Evolutionary conservation across 106 monocot genomes (phyloP).

Genomic region (Platanthera guangdongensis): DNA sequence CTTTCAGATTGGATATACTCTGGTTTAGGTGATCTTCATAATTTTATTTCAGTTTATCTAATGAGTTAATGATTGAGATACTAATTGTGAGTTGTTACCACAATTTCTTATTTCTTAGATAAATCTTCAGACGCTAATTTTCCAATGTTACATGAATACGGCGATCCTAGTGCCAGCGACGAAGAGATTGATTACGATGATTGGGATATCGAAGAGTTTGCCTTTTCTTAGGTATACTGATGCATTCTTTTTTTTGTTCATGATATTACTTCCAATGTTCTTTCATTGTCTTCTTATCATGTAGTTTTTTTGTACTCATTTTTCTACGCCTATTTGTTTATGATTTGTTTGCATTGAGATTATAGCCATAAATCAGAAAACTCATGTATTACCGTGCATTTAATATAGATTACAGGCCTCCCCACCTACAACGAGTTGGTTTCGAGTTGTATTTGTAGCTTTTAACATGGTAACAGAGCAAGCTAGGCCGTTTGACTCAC

Average conservation of each 20-base stretch:
- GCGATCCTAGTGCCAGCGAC: background rate
- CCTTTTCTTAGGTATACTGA: conserved; percentile 6
- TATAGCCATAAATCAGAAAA: too few relatives aligned
- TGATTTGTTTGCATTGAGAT: background rate
- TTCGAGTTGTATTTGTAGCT: too few relatives aligned
- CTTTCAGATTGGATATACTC: conserved; percentile 9
- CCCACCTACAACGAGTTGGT: too few relatives aligned
- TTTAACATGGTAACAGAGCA: too few relatives aligned
- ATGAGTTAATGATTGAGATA: background rate
- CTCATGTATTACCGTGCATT: too few relatives aligned
- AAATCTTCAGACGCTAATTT: background rate
- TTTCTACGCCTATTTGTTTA: background rate
- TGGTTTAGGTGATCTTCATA: conserved; percentile 1
- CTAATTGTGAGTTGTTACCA: background rate
- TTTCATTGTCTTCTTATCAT: background rate
- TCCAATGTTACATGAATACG: background rate
- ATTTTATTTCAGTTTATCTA: background rate
- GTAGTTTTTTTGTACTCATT: background rate
- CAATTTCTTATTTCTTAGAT: background rate
- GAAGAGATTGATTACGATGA: conserved; percentile 7
- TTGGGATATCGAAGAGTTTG: background rate
- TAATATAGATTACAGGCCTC: too few relatives aligned
- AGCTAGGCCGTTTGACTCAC: too few relatives aligned
- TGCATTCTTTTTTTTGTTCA: background rate
- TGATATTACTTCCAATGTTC: background rate